Percentiles rank a stretch among this genome's conserved stretches.
Evolutionary conservation across 352 stramenopile species (phyloP).

Genomic region (Pythium vanterpoolii): DNA sequence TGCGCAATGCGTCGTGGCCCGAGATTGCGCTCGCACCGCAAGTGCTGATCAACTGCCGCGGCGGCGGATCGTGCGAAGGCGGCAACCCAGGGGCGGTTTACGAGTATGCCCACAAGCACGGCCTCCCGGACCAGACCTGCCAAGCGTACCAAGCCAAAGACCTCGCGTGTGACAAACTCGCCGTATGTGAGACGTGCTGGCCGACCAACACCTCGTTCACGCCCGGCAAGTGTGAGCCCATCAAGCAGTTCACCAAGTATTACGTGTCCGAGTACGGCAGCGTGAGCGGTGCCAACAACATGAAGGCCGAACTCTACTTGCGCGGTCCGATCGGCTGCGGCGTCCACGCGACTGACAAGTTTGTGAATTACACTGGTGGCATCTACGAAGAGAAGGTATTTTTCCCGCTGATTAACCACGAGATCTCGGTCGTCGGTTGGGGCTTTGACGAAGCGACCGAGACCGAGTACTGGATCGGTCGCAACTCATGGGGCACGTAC

Average conservation of each 20-base stretch:
- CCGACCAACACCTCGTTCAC: slow-evolving; percentile 87
- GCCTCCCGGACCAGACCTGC: slow-evolving; percentile 92
- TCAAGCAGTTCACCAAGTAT: slow-evolving; percentile 89
- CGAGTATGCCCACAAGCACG: slow-evolving; percentile 83
- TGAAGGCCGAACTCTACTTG: slow-evolving; percentile 93
- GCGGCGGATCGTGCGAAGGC: slow-evolving; percentile 71
- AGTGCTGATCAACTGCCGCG: slow-evolving; percentile 85
- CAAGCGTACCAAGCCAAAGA: slow-evolving; percentile 90
- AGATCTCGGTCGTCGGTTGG: slow-evolving; percentile 89
- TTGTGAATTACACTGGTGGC: slow-evolving; percentile 71
- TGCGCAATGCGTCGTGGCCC: slow-evolving; percentile 81
- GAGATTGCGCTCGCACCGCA: slow-evolving; percentile 79
- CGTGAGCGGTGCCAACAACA: slow-evolving; percentile 79
- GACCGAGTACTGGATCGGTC: slow-evolving; percentile 91
- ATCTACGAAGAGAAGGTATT: slow-evolving; percentile 86
- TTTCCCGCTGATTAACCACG: slow-evolving; percentile 84
- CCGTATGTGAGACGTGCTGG: slow-evolving; percentile 87
- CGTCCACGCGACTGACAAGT: slow-evolving; percentile 84
- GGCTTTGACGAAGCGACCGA: slow-evolving; percentile 81
- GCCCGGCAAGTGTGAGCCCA: slow-evolving; percentile 71
- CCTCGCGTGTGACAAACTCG: slow-evolving; percentile 67
- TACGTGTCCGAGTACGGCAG: slow-evolving; percentile 89
- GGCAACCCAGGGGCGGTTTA: slow-evolving; percentile 83
- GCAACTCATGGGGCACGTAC: slow-evolving; percentile 92
- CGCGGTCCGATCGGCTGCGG: slow-evolving; percentile 88